Base-by-base conservation (phyloP, 257 asterid species). In the Solanum ossicruentum region DNA sequence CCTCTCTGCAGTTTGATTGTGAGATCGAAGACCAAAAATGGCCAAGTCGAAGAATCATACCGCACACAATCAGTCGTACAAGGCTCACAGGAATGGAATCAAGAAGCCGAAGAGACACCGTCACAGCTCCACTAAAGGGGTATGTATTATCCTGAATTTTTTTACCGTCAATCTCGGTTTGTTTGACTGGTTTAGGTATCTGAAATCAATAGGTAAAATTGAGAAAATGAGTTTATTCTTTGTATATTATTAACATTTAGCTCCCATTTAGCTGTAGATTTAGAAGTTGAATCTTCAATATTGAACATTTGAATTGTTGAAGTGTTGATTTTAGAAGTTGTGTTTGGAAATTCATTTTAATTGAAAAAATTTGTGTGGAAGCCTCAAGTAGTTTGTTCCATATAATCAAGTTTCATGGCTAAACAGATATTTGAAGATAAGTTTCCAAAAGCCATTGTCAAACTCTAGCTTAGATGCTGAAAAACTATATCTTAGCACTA, bases 41-140 rank as follows among this genome's bases (percentile, higher is more conserved):
- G 98, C 98, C 84, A 95, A 95, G 85, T 95, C 97, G 78, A 95
- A 95, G 97, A 95, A 95, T 56, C 98, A 95, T 92, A 93, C 98
- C 0, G 98, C 98, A 0, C 98, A 95, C 91, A 95, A 95, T 88
- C 98, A 95, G 91, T 95, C 98, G 10, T 67, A 85, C 93, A 95
- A 95, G 89, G 98, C 97, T 12, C 98, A 95, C 93, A 91, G 78
- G 89, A 95, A 95, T 79, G 98, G 98, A 10, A 95, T 95, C 92
- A 95, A 93, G 96, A 95, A 95, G 89, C 96, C 98, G 21, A 91
- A 89, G 81, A 91, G 89, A 83, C 94, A 95, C 70, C 96, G 96
- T 89, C 87, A 93, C 92, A 85, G 86, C 84, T 93, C 98, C 84
- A 95, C 98, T 90, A 92, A 93, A 90, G 98, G 98, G 93, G 98